Evolutionary conservation across 148 eudicot genomes (phyloP).

Genomic region (Nyssa sinensis): DNA sequence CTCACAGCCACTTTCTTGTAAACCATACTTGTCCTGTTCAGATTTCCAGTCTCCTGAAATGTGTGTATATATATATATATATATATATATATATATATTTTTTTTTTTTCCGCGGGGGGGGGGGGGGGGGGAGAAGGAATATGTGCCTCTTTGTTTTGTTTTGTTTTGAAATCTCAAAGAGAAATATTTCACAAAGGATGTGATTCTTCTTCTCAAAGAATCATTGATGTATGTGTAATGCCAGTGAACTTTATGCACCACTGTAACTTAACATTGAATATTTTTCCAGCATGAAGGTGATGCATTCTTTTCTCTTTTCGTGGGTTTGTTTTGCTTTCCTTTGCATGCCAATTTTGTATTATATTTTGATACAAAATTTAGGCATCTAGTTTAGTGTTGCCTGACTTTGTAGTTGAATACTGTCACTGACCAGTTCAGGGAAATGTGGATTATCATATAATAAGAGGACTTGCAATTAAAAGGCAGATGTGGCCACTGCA

Average conservation of each 20-base stretch:
- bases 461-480: too few species aligned
- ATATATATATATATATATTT: not conserved
- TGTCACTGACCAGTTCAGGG: not conserved
- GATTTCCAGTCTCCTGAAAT: not conserved
- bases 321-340: not conserved
- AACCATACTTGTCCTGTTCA: constrained; percentile 9
- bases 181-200: too few species aligned
- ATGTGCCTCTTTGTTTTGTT: not conserved
- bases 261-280: not conserved
- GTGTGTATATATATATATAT: not conserved
- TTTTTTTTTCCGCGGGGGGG: too few species aligned
- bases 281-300: not conserved
- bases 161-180: too few species aligned
- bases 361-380: not conserved
- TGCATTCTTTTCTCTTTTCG: not conserved
- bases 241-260: not conserved
- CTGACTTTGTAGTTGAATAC: not conserved
- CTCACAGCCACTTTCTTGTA: constrained; percentile 21
- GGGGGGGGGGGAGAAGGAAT: too few species aligned
- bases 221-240: too few species aligned
- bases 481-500: too few species aligned
- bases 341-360: not conserved
- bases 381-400: not conserved
- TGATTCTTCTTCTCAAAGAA: too few species aligned
- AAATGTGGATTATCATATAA: too few species aligned